Evolutionary conservation across 805 yeast species (phyloP).

Genomic region (Saccharomycopsis olivae): DNA sequence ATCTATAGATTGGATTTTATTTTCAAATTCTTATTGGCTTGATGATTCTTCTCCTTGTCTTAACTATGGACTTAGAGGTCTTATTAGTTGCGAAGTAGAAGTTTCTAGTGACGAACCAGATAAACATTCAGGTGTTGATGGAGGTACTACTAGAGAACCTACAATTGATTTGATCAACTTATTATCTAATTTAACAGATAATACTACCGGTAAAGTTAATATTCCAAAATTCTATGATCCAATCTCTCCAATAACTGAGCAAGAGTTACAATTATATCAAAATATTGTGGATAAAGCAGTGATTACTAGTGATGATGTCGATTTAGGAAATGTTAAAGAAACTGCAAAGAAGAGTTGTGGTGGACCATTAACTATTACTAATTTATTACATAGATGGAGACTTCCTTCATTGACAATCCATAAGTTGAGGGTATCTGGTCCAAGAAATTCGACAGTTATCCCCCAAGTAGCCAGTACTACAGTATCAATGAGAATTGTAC

Average conservation of each 20-base stretch:
- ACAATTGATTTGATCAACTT: slow-evolving; percentile 73
- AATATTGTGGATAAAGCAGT: slow-evolving; percentile 43
- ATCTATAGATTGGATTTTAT: slow-evolving; percentile 75
- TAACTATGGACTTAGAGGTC: slow-evolving; percentile 91
- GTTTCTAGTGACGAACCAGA: slow-evolving; percentile 71
- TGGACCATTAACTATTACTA: slow-evolving; percentile 23
- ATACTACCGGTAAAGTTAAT: slow-evolving; percentile 37
- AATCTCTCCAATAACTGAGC: slow-evolving; percentile 44
- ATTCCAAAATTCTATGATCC: slow-evolving; percentile 66
- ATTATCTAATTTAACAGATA: slow-evolving; percentile 52
- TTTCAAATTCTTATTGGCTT: slow-evolving; percentile 91
- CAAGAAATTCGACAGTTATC: slow-evolving; percentile 80
- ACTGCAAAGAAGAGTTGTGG: too few species aligned
- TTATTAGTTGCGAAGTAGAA: slow-evolving; percentile 66
- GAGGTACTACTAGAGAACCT: slow-evolving; percentile 85
- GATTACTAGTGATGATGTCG: slow-evolving; percentile 25
- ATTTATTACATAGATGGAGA: slow-evolving; percentile 76
- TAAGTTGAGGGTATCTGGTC: slow-evolving; percentile 77
- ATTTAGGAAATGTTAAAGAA: too few species aligned
- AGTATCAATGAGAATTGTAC: slow-evolving; percentile 78
- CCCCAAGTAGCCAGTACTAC: slow-evolving; percentile 73
- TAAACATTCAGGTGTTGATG: slow-evolving; percentile 93
- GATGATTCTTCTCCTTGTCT: slow-evolving; percentile 83
- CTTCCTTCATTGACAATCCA: slow-evolving; percentile 85
- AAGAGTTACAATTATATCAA: slow-evolving; percentile 52